Conservation (phyloP, 768 basidiomycete genomes). For the Phlegmacium glaucopus region DNA sequence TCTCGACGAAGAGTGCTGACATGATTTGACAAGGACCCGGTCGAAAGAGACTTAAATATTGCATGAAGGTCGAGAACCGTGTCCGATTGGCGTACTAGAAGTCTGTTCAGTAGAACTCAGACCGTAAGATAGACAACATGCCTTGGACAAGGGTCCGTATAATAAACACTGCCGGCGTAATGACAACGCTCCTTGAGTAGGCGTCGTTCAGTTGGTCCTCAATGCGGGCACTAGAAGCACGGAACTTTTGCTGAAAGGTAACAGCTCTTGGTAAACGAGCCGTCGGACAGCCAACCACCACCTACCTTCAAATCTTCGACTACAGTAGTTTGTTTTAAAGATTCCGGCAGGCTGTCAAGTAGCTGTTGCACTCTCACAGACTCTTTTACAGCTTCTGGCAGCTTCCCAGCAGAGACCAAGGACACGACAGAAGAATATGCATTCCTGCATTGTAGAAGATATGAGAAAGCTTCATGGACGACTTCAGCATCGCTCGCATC, state of each 20-base stretch:
- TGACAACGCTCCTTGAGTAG: constrained; percentile 53
- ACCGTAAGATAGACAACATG: constrained; percentile 11
- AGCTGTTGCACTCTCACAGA: constrained; percentile 39
- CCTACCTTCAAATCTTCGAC: constrained; percentile 58
- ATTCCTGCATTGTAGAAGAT: constrained; percentile 50
- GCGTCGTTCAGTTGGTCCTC: constrained; percentile 75
- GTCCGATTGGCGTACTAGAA: constrained; percentile 56
- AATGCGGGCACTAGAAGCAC: constrained; percentile 50
- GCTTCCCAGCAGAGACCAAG: constrained; percentile 52
- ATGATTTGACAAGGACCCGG: constrained; percentile 49
- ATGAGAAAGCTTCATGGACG: constrained; percentile 46
- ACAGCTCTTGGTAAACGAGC: not conserved
- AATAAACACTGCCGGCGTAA: constrained; percentile 46
- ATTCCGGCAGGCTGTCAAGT: constrained; percentile 45
- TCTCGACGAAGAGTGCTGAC: constrained; percentile 66
- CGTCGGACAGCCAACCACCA: constrained; percentile 3
- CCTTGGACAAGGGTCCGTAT: constrained; percentile 51
- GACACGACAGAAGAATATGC: constrained; percentile 42
- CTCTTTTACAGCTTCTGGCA: constrained; percentile 59
- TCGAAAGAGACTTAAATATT: constrained; percentile 57
- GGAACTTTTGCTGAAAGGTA: constrained; percentile 50
- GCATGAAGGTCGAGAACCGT: constrained; percentile 47
- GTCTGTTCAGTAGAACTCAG: constrained; percentile 1
- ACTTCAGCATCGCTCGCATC: constrained; percentile 53
- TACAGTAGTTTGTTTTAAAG: constrained; percentile 50